Conservation (phyloP, 495 filamentous ascomycete species). For the Aspergillus diversus region DNA sequence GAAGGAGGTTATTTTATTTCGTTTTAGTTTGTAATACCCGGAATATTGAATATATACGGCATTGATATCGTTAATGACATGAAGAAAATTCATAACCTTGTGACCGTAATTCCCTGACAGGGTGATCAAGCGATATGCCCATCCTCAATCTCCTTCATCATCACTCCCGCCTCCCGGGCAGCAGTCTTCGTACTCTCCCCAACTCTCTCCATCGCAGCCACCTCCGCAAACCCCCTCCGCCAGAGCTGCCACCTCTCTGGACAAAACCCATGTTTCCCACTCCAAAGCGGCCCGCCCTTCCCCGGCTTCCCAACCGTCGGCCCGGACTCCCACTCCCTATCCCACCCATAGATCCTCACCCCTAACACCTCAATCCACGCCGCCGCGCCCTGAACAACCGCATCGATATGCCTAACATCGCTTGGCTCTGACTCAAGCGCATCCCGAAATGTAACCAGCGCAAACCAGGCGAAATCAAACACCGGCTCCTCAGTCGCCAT, state of each 20-base stretch:
- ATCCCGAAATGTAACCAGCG: slow-evolving; percentile 8
- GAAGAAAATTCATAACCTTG: too few relatives aligned
- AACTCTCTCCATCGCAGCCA: not conserved
- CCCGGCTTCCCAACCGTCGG: not conserved
- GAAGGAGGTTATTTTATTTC: too few relatives aligned
- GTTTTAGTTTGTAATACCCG: too few relatives aligned
- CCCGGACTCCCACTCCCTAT: slow-evolving; percentile 13
- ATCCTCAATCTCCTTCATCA: slow-evolving; percentile 22
- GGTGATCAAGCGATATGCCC: not conserved
- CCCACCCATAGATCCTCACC: slow-evolving; percentile 15
- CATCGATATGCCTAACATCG: not conserved
- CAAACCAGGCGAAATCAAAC: slow-evolving; percentile 16
- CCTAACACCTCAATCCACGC: slow-evolving; percentile 21
- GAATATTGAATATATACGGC: too few relatives aligned
- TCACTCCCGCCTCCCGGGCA: slow-evolving; percentile 12
- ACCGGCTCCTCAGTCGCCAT: slow-evolving; percentile 15
- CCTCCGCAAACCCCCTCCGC: slow-evolving; percentile 22
- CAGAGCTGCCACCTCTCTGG: slow-evolving; percentile 24
- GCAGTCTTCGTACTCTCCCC: not conserved
- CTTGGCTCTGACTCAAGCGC: slow-evolving; percentile 9
- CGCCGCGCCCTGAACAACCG: slow-evolving; percentile 12
- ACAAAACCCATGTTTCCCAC: slow-evolving; percentile 24
- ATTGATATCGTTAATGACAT: too few relatives aligned
- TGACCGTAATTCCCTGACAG: too few relatives aligned
- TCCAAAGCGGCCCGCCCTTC: slow-evolving; percentile 23